Base-by-base conservation (phyloP, 371 early-diverging fungal genomes). In the Mortierella sp. region DNA sequence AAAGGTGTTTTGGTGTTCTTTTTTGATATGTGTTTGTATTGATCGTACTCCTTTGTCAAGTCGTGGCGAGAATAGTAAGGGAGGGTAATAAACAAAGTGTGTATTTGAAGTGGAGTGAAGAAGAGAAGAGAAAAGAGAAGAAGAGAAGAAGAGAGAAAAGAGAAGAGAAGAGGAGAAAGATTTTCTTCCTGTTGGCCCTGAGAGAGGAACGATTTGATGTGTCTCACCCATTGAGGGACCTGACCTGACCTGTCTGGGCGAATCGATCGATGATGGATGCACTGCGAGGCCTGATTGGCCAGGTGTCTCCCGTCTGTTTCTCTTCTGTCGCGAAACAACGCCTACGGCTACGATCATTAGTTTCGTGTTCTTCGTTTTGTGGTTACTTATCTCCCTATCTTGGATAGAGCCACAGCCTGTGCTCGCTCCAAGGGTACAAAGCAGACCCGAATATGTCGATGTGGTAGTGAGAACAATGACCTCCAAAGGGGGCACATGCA, bases 181-280 rank as follows among this genome's bases (percentile, higher is more conserved):
- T 34, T 65, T 65, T 65, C 31, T 34, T 34, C 48, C 48, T 63
- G 34, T 26, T 28, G 65, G 34, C 65, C 65, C 65, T 65, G 65
- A 58, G 28, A 60, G 57, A 26, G 48, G 11, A 31, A 11, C 31
- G 65, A 65, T 65, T 65, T 65, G 65, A 38, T 38, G 65, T 16
- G 65, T 65, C 38, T 65, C 65, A 65, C 9, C 21, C 57, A 26
- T 26, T 2, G 34, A 2, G 48, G 48, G 31, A 21, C 19, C 19
- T 31, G 65, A 38, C 60, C 60, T 60, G 31, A 11, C 26, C 13
- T 13, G 50, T n/a, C 58, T 5, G 5, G 42, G 60, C 60, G 60
- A 31, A 31, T 60, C 31, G 31, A 26, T 58, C 58, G 26, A 28
- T 58, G 58, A 13, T 58, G 58, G 55, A 60, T 13, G 42, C 60